A percentile compares a stretch with the other conserved stretches of the same genome.
These are phyloP conservation scores for Petunia axillaris DNA, from an alignment of 257 asterid genomes.

Conservation along the genomic window DNA sequence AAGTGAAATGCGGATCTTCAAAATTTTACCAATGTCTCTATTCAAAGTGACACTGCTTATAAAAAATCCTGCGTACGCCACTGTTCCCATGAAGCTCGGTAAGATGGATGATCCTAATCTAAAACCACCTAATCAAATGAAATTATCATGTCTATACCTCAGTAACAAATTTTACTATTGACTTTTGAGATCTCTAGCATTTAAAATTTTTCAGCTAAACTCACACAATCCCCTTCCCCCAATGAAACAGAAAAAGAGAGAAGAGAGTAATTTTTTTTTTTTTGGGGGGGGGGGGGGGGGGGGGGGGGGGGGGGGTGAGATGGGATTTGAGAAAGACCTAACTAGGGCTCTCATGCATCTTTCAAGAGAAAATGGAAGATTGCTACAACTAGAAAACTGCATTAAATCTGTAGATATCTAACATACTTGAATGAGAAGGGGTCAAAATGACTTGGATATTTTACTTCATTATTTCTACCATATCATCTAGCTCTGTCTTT, in stretches of 20 bases:
- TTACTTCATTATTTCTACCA: neutral
- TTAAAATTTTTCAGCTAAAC: neutral
- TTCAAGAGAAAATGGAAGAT: neutral
- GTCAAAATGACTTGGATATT: neutral
- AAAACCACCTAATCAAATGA: neutral
- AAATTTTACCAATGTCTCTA: too few relatives aligned
- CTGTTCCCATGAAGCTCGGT: neutral
- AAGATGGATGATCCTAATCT: slow-evolving; percentile 1
- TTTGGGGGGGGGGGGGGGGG: too few relatives aligned
- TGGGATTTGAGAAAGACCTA: neutral
- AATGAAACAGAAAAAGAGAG: neutral
- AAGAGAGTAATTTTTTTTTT: neutral
- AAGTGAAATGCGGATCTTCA: too few relatives aligned
- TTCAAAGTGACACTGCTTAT: too few relatives aligned
- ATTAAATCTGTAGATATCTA: neutral
- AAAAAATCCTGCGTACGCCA: too few relatives aligned
- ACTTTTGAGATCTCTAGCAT: neutral
- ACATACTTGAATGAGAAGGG: neutral
- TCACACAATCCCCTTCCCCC: too few relatives aligned
- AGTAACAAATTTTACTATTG: slow-evolving; percentile 1
- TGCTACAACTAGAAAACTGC: neutral
- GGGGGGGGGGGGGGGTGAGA: too few relatives aligned
- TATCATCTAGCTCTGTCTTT: neutral
- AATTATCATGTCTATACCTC: neutral
- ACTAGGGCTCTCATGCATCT: neutral